Base-by-base conservation (phyloP, 1,284 basidiomycete species). In the Phellopilus nigrolimitatus region DNA sequence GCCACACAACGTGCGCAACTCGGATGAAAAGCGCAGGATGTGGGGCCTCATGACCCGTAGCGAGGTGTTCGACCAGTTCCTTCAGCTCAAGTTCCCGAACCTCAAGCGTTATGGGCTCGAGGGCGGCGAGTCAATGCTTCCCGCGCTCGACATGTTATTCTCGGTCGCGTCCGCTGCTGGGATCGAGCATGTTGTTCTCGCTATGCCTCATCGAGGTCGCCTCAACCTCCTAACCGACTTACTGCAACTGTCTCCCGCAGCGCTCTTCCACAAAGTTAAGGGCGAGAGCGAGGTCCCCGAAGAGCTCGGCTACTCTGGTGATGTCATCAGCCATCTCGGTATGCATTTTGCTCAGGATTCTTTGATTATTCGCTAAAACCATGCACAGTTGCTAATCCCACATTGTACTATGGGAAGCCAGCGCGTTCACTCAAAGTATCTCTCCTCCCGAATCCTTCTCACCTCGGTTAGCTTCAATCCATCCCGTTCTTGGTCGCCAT, bases 71-170 rank as follows among this genome's bases (percentile, higher is more conserved):
- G 92, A 95, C 62, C 79, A 80, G 58, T 92, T 90, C 64, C 67
- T 91, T 38, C 88, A 89, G 62, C 68, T 78, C 45, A 91, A 91
- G 65, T 91, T 91, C 62, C 88, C 90, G 0, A 90, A 86, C 64
- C 57, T 91, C 63, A 91, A 91, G 68, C 76, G 88, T 9, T 92
- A 91, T 64, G 88, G 88, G 0, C 71, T 91, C 24, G 91, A 95
- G 67, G 91, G 91, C 1, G 92, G 87, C 1, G 92, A 95, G 70
- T 89, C 87, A 4, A 93, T 94, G 91, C 68, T 95, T 15, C 85
- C 89, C 0, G 90, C 89, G 0, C 71, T 94, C 1, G 88, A 92
- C 59, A 73, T 80, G 0, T 66, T 95, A 9, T 90, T 94, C 58
- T 71, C 74, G 1, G 71, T 77, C 2, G 82, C 89, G 8, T 77